Base-by-base conservation (phyloP, 2,329 filamentous ascomycete species). In the Penicillium fuscoglaucum region DNA sequence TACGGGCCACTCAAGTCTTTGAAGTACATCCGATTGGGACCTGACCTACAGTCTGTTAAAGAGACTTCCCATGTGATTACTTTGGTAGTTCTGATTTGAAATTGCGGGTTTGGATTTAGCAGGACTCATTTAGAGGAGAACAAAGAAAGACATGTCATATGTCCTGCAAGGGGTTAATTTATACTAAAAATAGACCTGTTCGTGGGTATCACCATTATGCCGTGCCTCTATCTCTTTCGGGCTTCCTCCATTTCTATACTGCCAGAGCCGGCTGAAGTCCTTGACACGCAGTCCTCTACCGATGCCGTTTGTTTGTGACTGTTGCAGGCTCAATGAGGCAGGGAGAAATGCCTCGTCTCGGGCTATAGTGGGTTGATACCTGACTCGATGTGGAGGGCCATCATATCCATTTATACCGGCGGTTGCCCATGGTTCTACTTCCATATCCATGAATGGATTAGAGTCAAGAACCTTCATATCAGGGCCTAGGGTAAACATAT, bases 1-100 rank as follows among this genome's bases (percentile, higher is more conserved):
- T 15, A 81, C 83, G 6, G 6, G 6, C 0, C 33, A 37, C 33
- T 6, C 33, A 35, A 37, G 15, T 37, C 35, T 37, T 15, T 17
- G 15, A n/a, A 15, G 35, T 37, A 37, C 15, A 37, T 37, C 35
- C 6, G 9, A 29, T 10, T 1, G 9, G 28, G 13, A 35, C 13
- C 13, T 39, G 90, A 91, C 62, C 28, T 29, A 86, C 29, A 26
- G 15, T 50, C 39, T 17, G 39, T 26, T 3, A 12, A 29, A 28
- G 24, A 40, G 5, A 33, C 31, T 31, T 29, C 43, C 10, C 48
- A 48, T 47, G 21, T 37, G 6, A 15, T 31, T 35, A 35, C 19
- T 19, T 39, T 8, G 44, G 55, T 6, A 48, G 28, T 52, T 21
- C 26, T 37, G 24, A 21, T 12, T 24, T 24, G 4, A 43, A 17